A percentile compares a stretch with the other conserved stretches of the same genome.
phyloP scores from a whole-genome alignment of 2,329 filamentous ascomycete genomes.

The Xylariaceae sp. region DNA sequence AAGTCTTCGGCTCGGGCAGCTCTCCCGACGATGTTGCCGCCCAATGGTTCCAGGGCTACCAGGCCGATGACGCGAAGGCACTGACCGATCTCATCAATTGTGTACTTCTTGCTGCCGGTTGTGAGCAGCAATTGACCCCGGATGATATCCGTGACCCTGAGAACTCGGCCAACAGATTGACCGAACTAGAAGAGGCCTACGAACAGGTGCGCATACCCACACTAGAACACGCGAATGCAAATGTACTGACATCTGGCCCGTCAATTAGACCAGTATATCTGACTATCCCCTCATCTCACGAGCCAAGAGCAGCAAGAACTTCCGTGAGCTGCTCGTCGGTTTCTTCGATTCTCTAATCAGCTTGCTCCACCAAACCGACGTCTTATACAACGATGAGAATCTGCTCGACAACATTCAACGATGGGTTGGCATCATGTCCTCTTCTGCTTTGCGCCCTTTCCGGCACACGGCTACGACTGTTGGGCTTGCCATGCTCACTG shows the following conservation, averaged over 20 bases:
- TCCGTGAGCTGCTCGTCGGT: conserved; percentile 70
- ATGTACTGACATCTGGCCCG: conserved; percentile 39
- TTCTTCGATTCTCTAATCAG: conserved; percentile 77
- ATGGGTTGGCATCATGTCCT: conserved; percentile 90
- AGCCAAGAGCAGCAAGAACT: conserved; percentile 69
- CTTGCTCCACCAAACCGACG: conserved; percentile 74
- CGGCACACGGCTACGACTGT: conserved; percentile 89
- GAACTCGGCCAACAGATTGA: conserved; percentile 71
- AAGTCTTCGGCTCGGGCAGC: conserved; percentile 59
- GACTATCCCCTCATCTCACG: conserved; percentile 91
- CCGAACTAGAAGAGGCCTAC: conserved; percentile 84
- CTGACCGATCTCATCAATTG: conserved; percentile 64
- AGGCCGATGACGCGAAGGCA: conserved; percentile 47
- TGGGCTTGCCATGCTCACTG: conserved; percentile 72
- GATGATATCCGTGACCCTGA: conserved; percentile 89
- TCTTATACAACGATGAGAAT: conserved; percentile 71
- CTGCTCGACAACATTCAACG: conserved; percentile 85
- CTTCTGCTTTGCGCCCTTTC: conserved; percentile 81
- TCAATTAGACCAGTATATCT: conserved; percentile 62
- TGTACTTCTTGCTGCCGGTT: conserved; percentile 69
- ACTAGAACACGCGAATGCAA: background rate
- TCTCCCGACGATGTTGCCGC: conserved; percentile 52
- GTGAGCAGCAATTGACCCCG: conserved; percentile 69
- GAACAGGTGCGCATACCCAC: conserved; percentile 58
- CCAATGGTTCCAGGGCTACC: conserved; percentile 57